Percentiles rank a stretch among this genome's conserved stretches.
Evolutionary conservation across 106 monocot species (phyloP).

Genomic region (Cymbidium sinense): DNA sequence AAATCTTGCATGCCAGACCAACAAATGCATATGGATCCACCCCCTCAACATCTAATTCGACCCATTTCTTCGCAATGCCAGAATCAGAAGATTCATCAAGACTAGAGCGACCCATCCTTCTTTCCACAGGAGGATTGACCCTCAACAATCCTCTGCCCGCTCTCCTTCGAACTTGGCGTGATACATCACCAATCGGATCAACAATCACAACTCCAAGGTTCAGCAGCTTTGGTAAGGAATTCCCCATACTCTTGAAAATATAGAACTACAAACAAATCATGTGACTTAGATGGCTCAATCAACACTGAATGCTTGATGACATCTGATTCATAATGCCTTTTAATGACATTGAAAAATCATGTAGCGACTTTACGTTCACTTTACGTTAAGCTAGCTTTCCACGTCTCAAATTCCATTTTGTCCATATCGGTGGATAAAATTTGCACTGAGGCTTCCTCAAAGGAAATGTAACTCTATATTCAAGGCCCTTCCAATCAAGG

Average conservation of each 20-base stretch:
- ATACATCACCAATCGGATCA: conserved; percentile 2
- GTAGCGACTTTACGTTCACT: conserved; percentile 50
- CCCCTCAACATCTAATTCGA: conserved; percentile 67
- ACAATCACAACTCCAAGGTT: conserved; percentile 15
- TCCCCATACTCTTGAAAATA: conserved; percentile 69
- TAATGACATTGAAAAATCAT: conserved; percentile 88
- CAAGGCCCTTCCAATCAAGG: conserved; percentile 85
- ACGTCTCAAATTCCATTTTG: conserved; percentile 85
- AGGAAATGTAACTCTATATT: conserved; percentile 86
- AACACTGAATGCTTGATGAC: conserved; percentile 1
- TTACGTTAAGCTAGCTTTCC: conserved; percentile 54
- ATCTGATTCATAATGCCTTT: conserved; percentile 43
- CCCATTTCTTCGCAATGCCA: conserved; percentile 61
- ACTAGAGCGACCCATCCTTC: conserved; percentile 9
- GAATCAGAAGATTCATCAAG: conserved; percentile 20
- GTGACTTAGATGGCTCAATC: neutral
- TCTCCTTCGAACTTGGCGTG: conserved; percentile 22
- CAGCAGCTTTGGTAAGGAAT: conserved; percentile 59
- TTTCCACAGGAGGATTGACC: conserved; percentile 4
- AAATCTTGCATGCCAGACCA: conserved; percentile 93
- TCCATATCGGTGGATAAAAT: conserved; percentile 99
- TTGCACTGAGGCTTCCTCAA: conserved; percentile 73
- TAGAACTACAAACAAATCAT: conserved; percentile 62
- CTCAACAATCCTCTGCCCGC: conserved; percentile 13
- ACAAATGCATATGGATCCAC: conserved; percentile 65